These are phyloP conservation scores for Pleurozium schreberi DNA, from an alignment of 225 moss, liverwort and hornwort species.

Conservation along the genomic window DNA sequence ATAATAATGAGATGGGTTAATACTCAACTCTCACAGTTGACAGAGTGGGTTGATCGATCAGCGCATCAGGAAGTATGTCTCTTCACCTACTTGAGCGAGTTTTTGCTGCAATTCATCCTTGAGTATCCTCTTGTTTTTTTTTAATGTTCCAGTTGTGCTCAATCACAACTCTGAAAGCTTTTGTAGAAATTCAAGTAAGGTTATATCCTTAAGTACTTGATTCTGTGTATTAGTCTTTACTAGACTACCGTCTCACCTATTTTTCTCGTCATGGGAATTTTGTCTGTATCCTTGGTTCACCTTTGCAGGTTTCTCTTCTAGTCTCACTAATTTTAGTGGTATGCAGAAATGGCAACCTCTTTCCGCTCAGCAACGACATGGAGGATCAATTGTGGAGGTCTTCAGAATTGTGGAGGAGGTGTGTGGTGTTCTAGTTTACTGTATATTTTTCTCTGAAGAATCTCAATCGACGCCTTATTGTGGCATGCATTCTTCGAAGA, in stretches of 20 bases:
- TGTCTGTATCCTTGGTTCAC: background rate
- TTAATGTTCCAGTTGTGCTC: background rate
- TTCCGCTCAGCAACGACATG: constrained; percentile 68
- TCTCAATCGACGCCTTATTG: background rate
- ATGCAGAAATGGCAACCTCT: constrained; percentile 89
- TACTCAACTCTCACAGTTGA: constrained; percentile 65
- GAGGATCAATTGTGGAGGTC: constrained; percentile 82
- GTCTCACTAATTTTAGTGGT: background rate
- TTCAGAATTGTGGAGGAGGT: constrained; percentile 97
- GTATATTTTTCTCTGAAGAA: background rate
- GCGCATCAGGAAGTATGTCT: constrained; percentile 65
- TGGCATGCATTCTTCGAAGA: background rate
- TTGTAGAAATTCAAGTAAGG: background rate
- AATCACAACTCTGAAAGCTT: background rate
- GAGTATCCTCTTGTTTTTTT: background rate
- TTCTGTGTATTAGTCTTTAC: background rate
- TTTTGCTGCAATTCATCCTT: background rate
- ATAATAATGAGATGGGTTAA: constrained; percentile 92
- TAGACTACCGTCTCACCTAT: background rate
- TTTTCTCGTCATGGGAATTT: background rate
- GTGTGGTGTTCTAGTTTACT: background rate
- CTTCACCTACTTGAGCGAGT: background rate
- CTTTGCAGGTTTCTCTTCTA: background rate
- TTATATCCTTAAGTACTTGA: background rate
- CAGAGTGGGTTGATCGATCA: constrained; percentile 91